These are phyloP conservation scores for Diaporthe citri DNA, from an alignment of 2,329 filamentous ascomycete genomes.

Conservation along the genomic window DNA sequence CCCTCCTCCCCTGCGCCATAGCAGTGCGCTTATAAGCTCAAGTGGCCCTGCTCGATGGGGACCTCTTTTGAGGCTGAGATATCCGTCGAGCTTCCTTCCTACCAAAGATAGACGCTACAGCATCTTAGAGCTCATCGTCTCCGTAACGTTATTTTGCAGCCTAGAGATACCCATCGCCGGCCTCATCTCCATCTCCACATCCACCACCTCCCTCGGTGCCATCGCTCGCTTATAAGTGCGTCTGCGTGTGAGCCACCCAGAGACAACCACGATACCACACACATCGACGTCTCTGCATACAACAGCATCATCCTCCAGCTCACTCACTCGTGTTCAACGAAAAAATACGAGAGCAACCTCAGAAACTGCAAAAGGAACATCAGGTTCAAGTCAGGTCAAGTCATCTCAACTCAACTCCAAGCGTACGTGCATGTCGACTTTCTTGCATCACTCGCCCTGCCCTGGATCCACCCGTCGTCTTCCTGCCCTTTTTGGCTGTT, in stretches of 20 bases:
- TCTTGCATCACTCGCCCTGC: constrained; percentile 4
- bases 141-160: constrained; percentile 37
- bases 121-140: constrained; percentile 26
- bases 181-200: constrained; percentile 24
- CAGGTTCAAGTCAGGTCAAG: not conserved
- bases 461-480: not conserved
- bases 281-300: not conserved
- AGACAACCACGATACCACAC: not conserved
- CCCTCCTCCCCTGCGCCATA: constrained; percentile 23
- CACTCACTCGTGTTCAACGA: too few species aligned
- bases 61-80: constrained; percentile 39
- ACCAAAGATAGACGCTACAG: constrained; percentile 35
- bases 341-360: not conserved
- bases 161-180: constrained; percentile 36
- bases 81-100: constrained; percentile 35
- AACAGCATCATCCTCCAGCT: not conserved
- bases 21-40: constrained; percentile 35
- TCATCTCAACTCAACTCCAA: not conserved
- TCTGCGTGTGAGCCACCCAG: not conserved
- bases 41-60: constrained; percentile 34
- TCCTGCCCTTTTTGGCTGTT: constrained; percentile 38
- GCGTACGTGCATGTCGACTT: constrained; percentile 25
- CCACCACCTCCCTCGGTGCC: constrained; percentile 1
- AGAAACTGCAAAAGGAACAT: not conserved
- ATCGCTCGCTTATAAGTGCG: constrained; percentile 31